Evolutionary conservation across 345 rosid genomes (phyloP), one percentile per base, ranked within the genome.

Genomic region (Durio zibethinus): DNA sequence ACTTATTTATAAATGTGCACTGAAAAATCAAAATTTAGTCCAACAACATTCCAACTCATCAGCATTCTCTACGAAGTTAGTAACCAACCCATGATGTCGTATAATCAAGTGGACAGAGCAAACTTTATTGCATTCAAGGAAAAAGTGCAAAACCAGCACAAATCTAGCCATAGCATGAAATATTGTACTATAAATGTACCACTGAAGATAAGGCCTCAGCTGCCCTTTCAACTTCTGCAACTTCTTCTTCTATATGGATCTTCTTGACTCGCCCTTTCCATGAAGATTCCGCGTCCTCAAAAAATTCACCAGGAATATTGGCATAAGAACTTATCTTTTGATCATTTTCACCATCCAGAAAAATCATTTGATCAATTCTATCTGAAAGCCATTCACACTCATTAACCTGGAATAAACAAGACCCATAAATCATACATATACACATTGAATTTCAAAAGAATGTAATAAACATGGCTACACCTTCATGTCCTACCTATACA

Each of bases 181-280:
- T 42, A n/a, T 57, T 56, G 29, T 73, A 56, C 20, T 25, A 31
- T 42, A 79, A 70, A 82, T 88, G 80, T 88, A 95, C 99, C 4
- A 93, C 94, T 77, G 81, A 69, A 29, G 97, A 89, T 80, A 95
- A 86, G 74, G 90, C 92, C 82, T 85, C 84, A 18, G 92, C 97
- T 52, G 93, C 87, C 75, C 72, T 83, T 81, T 82, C 91, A 47
- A 93, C 97, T 82, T 85, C 89, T 47, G 83, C 83, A 80, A 84
- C 84, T 85, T 91, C 92, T 75, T 90, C 85, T 75, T 90, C 89
- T 68, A 93, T 82, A 78, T 95, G 99, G 61, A 89, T 82, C 82
- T 86, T 90, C 83, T 92, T 95, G 45, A 95, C 88, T 23, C 94
- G 97, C 29, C 97, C 89, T 84, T 88, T 88, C 98, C 99, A 95